Base-by-base conservation (phyloP, 768 basidiomycete genomes). In the Boletus speciosus region DNA sequence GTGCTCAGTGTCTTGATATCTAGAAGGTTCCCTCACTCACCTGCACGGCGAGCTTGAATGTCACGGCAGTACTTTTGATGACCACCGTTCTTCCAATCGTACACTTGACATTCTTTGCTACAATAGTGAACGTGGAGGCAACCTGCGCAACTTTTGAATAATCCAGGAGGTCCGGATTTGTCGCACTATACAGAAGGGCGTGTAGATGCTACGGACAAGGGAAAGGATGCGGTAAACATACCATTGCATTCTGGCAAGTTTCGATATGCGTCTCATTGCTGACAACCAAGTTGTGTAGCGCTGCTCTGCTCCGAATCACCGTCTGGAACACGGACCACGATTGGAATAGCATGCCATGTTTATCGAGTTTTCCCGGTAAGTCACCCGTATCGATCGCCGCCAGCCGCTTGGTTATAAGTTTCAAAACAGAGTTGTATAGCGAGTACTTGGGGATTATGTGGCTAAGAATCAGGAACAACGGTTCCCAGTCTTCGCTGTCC, bases 91-190 rank as follows among this genome's bases (percentile, higher is more conserved):
- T 59, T 68, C 67, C 67, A 68, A 36, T 68, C 67, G 46, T 66
- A 59, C 0, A 52, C 63, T 43, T 68, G 69, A 48, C 69, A 71
- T 51, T 69, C 67, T 44, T 55, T 68, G 53, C 65, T 60, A 49
- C 67, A 68, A 38, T 68, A 71, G 44, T 67, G 52, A 23, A 69
- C 67, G 38, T 67, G 62, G 41, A 64, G 64, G 47, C 67, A 68
- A 9, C 67, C 65, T 6, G 58, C 58, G 19, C 69, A 68, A 4
- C 54, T 59, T 40, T 65, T 70, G 41, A 69, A 61, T 27, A 62
- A 65, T 23, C 60, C 65, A 8, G 57, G 51, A 21, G 67, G 65
- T 16, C 62, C 65, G 0, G 62, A 60, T 38, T 56, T 71, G 43
- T 52, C 52, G 15, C 67, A 68, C 69, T 71, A 34, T 29, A 54